Evolutionary conservation across 2,329 filamentous ascomycete genomes (phyloP), one percentile per base, ranked within the genome.

Genomic region (Pseudopithomyces chartarum): DNA sequence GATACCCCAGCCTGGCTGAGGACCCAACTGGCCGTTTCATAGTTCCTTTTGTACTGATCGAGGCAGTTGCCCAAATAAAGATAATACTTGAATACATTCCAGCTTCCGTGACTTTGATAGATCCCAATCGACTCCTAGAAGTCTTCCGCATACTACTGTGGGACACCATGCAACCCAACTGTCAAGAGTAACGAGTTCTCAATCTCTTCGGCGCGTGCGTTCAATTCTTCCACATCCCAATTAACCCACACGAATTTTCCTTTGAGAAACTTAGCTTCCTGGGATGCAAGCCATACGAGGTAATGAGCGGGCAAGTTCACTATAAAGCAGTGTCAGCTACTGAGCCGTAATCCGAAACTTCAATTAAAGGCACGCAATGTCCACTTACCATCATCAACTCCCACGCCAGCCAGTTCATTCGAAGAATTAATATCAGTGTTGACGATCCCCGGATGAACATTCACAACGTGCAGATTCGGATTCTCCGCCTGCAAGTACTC

Each of bases 391-490:
- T 62, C 52, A 52, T 62, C 63, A 6, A 50, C 43, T 32, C 56
- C 52, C 7, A 50, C 42, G 15, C 23, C 42, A 20, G 23, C 53
- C 45, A 29, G 19, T 17, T 20, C 40, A 11, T 49, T 56, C 17
- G 39, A 38, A 49, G 50, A 54, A 59, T 64, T 66, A 59, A 76
- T 71, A 2, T 73, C 75, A 0, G 73, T 79, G 4, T 60, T 63
- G 6, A 79, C 61, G 1, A 78, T 61, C 1, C 78, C 78, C 2
- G 78, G 77, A 2, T 79, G 76, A 4, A 79, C 57, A 36, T 65
- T 70, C 6, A 77, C 63, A 39, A 78, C 66, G n/a, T 71, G 65
- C 0, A 78, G 33, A 0, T 67, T 59, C 0, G 76, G 76, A 32
- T 79, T 74, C 58, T 78, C 76, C 2, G 56, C 64, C 6, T 66